Evolutionary conservation across 2,329 filamentous ascomycete species (phyloP).

Genomic region (Dryadomyces quercus-mongolicae): DNA sequence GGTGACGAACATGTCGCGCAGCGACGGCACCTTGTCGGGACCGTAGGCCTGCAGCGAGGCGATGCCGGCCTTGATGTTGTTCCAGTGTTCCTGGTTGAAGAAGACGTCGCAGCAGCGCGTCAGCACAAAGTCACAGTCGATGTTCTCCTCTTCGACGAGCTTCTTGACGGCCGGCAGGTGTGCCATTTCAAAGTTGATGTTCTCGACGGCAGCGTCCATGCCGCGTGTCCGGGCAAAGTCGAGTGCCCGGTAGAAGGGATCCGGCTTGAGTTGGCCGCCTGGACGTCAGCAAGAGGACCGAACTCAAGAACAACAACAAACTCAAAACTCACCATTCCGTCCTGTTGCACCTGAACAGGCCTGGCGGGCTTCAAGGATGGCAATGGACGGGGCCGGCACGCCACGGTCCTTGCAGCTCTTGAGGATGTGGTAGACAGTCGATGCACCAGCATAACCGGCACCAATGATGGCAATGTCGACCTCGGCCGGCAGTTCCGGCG

Average conservation of each 20-base stretch:
- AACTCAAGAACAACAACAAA: background rate
- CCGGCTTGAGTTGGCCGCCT: constrained; percentile 22
- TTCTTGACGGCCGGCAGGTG: constrained; percentile 20
- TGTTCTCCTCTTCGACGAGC: constrained; percentile 22
- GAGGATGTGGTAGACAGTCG: constrained; percentile 29
- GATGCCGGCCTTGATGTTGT: constrained; percentile 16
- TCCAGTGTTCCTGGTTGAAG: constrained; percentile 15
- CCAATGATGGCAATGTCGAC: constrained; percentile 35
- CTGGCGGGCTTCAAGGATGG: constrained; percentile 22
- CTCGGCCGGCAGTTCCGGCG: constrained; percentile 22
- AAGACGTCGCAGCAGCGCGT: constrained; percentile 27
- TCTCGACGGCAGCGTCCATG: constrained; percentile 11
- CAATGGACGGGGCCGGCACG: constrained; percentile 13
- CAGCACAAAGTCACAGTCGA: constrained; percentile 32
- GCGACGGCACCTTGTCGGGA: background rate
- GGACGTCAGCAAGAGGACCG: constrained; percentile 4
- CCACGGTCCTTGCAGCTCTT: constrained; percentile 8
- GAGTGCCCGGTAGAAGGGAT: background rate
- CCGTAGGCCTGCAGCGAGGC: constrained; percentile 15
- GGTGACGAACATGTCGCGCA: constrained; percentile 14
- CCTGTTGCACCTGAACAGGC: constrained; percentile 26
- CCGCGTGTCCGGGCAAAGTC: constrained; percentile 17
- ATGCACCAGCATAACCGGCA: constrained; percentile 31
- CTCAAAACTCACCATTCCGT: constrained; percentile 17
- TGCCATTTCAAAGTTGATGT: constrained; percentile 17